Conservation (phyloP, 108 stramenopile genomes). For the Fragilariopsis cylindrus region DNA sequence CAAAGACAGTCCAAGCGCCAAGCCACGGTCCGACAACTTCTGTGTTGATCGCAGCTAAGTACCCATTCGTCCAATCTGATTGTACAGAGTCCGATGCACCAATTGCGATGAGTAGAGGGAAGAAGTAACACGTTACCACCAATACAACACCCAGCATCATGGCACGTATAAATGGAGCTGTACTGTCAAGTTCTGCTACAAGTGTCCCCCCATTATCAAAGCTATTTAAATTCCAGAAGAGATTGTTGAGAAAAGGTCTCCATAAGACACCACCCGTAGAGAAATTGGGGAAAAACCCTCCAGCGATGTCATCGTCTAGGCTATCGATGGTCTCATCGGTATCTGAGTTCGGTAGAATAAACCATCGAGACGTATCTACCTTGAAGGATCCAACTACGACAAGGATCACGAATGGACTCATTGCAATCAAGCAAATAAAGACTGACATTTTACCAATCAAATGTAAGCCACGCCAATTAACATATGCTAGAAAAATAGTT, state of each 20-base stretch:
- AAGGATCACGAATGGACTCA: constrained; percentile 91
- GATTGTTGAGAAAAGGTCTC: constrained; percentile 90
- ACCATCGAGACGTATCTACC: constrained; percentile 81
- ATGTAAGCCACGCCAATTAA: constrained; percentile 85
- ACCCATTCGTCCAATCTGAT: constrained; percentile 82
- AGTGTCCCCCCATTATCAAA: constrained; percentile 89
- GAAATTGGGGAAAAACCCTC: constrained; percentile 45
- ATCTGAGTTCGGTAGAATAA: constrained; percentile 57
- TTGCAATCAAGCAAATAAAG: constrained; percentile 77
- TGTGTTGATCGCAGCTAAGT: constrained; percentile 71
- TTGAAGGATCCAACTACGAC: constrained; percentile 65
- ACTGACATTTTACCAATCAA: constrained; percentile 85
- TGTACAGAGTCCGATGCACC: constrained; percentile 57
- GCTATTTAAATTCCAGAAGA: constrained; percentile 95
- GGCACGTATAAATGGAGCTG: constrained; percentile 73
- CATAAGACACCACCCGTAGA: constrained; percentile 75
- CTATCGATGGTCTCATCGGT: constrained; percentile 9
- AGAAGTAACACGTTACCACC: constrained; percentile 65
- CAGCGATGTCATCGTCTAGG: constrained; percentile 37
- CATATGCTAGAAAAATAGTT: constrained; percentile 65
- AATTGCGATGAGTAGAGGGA: constrained; percentile 79
- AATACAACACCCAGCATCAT: constrained; percentile 72
- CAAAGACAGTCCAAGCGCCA: constrained; percentile 89
- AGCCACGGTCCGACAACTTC: constrained; percentile 91
- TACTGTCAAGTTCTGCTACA: constrained; percentile 85